Conservation (phyloP, 805 yeast species). For the Sugiyamaella floridensis region DNA sequence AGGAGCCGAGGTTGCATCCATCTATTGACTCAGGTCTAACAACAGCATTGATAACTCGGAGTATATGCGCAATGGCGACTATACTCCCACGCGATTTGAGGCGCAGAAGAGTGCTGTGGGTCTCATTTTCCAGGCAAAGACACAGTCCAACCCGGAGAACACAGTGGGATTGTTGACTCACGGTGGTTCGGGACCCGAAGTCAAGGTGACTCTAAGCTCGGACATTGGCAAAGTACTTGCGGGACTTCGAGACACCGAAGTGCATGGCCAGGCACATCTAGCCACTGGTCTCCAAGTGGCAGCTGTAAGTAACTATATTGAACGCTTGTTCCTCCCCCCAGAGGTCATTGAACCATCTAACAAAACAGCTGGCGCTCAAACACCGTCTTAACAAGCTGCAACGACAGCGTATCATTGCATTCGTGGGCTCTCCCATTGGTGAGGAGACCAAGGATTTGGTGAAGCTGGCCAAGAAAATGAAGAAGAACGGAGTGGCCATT, state of each 20-base stretch:
- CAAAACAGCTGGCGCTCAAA: constrained; percentile 61
- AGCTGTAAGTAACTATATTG: constrained; percentile 28
- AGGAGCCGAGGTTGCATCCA: no score
- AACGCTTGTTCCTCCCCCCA: background rate
- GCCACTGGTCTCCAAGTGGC: constrained; percentile 90
- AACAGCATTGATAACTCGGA: constrained; percentile 81
- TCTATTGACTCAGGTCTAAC: background rate
- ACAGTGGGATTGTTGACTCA: constrained; percentile 86
- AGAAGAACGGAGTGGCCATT: constrained; percentile 84
- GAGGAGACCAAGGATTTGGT: constrained; percentile 67
- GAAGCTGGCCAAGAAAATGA: constrained; percentile 82
- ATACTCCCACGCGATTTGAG: constrained; percentile 76
- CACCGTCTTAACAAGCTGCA: constrained; percentile 94
- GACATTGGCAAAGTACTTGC: constrained; percentile 81
- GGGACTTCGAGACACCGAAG: constrained; percentile 71
- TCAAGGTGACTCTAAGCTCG: constrained; percentile 78
- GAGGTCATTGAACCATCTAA: background rate
- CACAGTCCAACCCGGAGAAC: constrained; percentile 85
- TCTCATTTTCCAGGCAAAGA: constrained; percentile 75
- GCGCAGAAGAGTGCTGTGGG: constrained; percentile 91
- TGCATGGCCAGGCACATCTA: constrained; percentile 62
- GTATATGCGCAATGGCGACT: constrained; percentile 93
- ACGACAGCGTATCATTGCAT: constrained; percentile 80
- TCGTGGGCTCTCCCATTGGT: constrained; percentile 79
- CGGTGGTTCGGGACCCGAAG: constrained; percentile 75